Conservation (phyloP, 208 protist genomes). For the Leptomonas pyrrhocoris region DNA sequence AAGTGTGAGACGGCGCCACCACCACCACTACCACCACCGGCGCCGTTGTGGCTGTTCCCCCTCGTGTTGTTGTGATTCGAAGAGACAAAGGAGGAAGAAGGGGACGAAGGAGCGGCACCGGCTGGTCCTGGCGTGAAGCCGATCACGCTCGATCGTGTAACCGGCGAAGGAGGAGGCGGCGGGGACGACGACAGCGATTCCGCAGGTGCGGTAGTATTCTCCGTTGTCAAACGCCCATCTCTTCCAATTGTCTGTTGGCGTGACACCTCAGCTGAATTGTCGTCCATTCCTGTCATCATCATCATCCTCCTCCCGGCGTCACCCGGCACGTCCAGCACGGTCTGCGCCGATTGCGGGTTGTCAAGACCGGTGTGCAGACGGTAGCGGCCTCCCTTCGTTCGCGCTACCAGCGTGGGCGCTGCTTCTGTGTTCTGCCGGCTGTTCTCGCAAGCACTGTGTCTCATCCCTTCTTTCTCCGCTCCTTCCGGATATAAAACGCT, state of each 20-base stretch:
- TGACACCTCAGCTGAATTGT: neutral
- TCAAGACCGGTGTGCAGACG: conserved; percentile 82
- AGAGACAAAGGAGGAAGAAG: neutral
- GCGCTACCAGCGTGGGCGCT: neutral
- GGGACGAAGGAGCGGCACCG: neutral
- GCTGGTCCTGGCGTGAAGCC: conserved; percentile 10
- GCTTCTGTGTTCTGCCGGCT: neutral
- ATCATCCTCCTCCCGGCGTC: neutral
- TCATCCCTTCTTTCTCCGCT: too few relatives aligned
- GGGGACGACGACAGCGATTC: neutral
- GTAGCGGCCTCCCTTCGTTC: conserved; percentile 26
- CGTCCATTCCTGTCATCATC: neutral
- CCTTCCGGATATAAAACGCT: too few relatives aligned
- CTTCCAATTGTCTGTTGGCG: neutral
- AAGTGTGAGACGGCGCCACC: conserved; percentile 58
- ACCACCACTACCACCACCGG: neutral
- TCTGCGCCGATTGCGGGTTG: conserved; percentile 33
- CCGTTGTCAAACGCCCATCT: neutral
- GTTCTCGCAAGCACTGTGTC: neutral
- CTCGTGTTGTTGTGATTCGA: neutral
- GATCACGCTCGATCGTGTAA: conserved; percentile 12
- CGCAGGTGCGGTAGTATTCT: too few relatives aligned
- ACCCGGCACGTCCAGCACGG: conserved; percentile 35
- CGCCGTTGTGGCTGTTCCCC: neutral
- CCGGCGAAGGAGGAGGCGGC: neutral